Evolutionary conservation across 495 filamentous ascomycete species (phyloP).

Genomic region (Amphirosellinia nigrospora): DNA sequence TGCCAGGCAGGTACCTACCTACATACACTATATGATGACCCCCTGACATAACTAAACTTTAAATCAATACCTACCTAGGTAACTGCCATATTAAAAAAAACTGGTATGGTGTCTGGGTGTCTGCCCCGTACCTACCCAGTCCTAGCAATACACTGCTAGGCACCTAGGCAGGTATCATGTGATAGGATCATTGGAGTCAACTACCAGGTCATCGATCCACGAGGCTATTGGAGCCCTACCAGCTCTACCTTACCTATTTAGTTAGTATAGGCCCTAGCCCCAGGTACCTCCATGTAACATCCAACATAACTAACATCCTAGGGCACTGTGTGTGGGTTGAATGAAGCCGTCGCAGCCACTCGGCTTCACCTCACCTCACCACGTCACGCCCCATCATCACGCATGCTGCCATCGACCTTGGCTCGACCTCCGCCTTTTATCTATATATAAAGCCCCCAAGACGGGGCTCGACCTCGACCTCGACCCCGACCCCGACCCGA

Average conservation of each 20-base stretch:
- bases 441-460: conserved; percentile 15
- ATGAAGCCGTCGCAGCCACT: background rate
- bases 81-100: background rate
- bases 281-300: background rate
- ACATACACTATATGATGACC: too few relatives aligned
- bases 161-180: background rate
- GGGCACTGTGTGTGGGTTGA: background rate
- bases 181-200: background rate
- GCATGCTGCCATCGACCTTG: background rate
- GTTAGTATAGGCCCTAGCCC: background rate
- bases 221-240: background rate
- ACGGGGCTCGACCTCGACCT: background rate
- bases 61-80: background rate
- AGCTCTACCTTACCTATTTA: too few relatives aligned
- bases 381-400: conserved; percentile 25
- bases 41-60: background rate
- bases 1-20: too few relatives aligned
- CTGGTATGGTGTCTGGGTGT: too few relatives aligned
- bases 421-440: background rate
- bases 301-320: background rate
- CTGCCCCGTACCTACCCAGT: background rate
- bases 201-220: background rate
- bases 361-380: background rate
- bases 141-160: background rate
- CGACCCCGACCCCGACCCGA: too few relatives aligned